Evolutionary conservation across 257 asterid genomes (phyloP).

Genomic region (Cynanchum wilfordii): DNA sequence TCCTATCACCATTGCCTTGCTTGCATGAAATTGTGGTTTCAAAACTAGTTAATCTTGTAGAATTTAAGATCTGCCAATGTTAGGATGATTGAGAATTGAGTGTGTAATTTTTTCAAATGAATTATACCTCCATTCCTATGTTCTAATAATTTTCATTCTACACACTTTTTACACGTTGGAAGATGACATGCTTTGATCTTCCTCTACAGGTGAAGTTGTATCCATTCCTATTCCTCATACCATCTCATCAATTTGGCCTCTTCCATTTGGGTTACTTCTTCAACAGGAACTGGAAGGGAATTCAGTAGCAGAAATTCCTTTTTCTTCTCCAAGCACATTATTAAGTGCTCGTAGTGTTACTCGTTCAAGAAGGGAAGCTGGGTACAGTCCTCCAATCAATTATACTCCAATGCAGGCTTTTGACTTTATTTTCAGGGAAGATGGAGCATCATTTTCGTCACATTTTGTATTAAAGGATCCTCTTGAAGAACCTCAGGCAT

Average conservation of each 20-base stretch:
- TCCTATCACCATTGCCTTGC: not conserved
- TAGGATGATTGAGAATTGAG: not conserved
- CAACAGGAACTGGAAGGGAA: slow-evolving; percentile 70
- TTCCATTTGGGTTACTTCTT: slow-evolving; percentile 90
- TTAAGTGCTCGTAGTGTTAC: slow-evolving; percentile 47
- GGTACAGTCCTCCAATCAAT: slow-evolving; percentile 47
- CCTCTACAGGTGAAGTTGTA: slow-evolving; percentile 69
- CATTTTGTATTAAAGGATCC: slow-evolving; percentile 80
- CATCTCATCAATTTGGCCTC: slow-evolving; percentile 82
- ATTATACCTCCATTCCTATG: not conserved
- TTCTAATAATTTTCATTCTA: not conserved
- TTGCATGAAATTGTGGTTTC: not conserved
- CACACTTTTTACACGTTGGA: not conserved
- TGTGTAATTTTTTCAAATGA: not conserved
- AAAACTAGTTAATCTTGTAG: not conserved
- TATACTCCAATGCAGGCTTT: slow-evolving; percentile 38
- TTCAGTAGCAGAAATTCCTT: slow-evolving; percentile 37
- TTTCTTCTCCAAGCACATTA: slow-evolving; percentile 48
- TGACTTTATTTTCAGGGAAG: slow-evolving; percentile 41
- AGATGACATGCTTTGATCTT: not conserved
- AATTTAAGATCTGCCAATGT: not conserved
- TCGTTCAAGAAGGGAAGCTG: slow-evolving; percentile 57
- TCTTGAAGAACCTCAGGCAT: slow-evolving; percentile 86
- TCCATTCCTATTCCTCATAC: slow-evolving; percentile 72
- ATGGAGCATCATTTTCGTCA: slow-evolving; percentile 59